These are phyloP conservation scores for Berberis vulgaris DNA, from an alignment of 164 flowering plant genomes.

Conservation along the genomic window DNA sequence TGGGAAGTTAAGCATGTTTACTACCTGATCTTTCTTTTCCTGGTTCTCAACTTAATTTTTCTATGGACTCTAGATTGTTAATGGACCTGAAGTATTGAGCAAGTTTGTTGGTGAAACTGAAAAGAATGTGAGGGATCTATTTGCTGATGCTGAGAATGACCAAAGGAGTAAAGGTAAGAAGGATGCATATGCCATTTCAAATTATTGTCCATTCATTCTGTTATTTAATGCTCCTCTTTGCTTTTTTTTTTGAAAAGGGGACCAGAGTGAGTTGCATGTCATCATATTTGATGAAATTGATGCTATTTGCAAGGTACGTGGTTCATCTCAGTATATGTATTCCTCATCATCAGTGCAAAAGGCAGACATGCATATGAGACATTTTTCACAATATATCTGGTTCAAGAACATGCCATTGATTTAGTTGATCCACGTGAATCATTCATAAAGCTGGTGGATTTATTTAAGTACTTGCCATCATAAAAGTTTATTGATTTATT, in stretches of 20 bases:
- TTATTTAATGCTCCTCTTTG: conserved; percentile 1
- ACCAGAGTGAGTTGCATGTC: conserved; percentile 67
- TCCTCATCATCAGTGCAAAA: no score
- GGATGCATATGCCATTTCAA: neutral
- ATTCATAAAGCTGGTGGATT: no score
- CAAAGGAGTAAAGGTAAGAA: conserved; percentile 43
- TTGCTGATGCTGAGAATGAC: conserved; percentile 66
- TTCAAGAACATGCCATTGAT: no score
- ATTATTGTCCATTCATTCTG: neutral
- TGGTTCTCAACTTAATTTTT: no score
- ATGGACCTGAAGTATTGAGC: conserved; percentile 70
- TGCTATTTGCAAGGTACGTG: conserved; percentile 66
- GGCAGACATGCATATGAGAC: no score
- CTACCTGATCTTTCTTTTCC: no score
- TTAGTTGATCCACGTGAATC: no score
- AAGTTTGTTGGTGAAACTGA: conserved; percentile 74
- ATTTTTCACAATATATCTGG: no score
- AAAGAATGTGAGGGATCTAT: conserved; percentile 50
- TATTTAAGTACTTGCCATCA: no score
- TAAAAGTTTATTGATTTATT: no score
- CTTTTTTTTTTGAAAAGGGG: conserved; percentile 34
- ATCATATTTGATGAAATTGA: conserved; percentile 80
- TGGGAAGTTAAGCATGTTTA: no score
- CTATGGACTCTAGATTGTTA: conserved; percentile 34
- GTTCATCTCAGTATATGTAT: neutral